Evolutionary conservation across 2,329 filamentous ascomycete species (phyloP).

Genomic region (Lasiodiplodia theobromae): DNA sequence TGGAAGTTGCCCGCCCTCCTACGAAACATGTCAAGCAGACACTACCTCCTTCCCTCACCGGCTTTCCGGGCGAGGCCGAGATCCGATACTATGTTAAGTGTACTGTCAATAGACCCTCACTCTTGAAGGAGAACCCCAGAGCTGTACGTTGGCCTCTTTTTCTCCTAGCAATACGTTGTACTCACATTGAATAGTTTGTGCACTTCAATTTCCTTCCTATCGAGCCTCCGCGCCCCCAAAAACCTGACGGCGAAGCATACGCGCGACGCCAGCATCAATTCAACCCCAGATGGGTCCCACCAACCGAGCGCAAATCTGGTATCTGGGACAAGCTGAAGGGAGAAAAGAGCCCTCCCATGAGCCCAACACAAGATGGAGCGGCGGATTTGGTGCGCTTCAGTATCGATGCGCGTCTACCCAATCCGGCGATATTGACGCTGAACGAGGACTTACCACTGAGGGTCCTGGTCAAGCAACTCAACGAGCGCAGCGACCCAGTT

Average conservation of each 20-base stretch:
- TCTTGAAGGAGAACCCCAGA: constrained; percentile 90
- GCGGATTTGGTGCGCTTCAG: constrained; percentile 63
- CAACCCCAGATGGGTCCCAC: constrained; percentile 35
- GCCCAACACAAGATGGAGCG: constrained; percentile 32
- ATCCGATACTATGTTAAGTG: constrained; percentile 95
- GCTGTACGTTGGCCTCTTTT: constrained; percentile 39
- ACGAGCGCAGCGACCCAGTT: constrained; percentile 71
- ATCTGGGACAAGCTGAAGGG: constrained; percentile 61
- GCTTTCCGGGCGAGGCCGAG: constrained; percentile 85
- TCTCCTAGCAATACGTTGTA: too few relatives aligned
- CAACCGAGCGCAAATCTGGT: constrained; percentile 61
- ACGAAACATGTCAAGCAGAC: constrained; percentile 80
- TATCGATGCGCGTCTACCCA: constrained; percentile 84
- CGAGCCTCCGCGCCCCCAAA: constrained; percentile 78
- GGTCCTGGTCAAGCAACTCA: constrained; percentile 79
- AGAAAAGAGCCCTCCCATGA: background rate
- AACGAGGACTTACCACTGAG: constrained; percentile 84
- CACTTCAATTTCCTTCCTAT: constrained; percentile 88
- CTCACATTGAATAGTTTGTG: constrained; percentile 32
- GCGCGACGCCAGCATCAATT: constrained; percentile 76
- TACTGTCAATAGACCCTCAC: constrained; percentile 86
- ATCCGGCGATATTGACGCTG: constrained; percentile 87
- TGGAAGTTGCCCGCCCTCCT: constrained; percentile 55
- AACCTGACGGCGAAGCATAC: constrained; percentile 79
- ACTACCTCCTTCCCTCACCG: constrained; percentile 86